A percentile compares a stretch with the other conserved stretches of the same genome.
These are phyloP conservation scores for Pestalotiopsis fici DNA, from an alignment of 2,329 filamentous ascomycete genomes.

Conservation along the genomic window DNA sequence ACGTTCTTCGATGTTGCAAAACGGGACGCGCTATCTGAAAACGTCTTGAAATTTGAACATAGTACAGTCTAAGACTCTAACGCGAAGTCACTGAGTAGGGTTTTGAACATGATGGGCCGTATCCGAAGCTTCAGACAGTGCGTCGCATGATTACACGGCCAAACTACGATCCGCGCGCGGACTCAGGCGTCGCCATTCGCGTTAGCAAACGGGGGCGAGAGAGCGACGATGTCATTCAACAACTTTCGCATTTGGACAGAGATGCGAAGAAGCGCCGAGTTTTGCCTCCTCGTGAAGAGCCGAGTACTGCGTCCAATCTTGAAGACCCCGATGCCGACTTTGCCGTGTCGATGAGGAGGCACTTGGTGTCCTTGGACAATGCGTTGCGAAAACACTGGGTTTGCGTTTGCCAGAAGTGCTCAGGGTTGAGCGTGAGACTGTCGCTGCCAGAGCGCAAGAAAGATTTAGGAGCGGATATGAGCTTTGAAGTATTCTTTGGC, in stretches of 20 bases:
- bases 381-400: slow-evolving; percentile 24
- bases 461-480: slow-evolving; percentile 4
- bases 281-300: slow-evolving; percentile 26
- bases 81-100: no score
- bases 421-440: slow-evolving; percentile 16
- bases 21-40: no score
- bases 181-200: slow-evolving; percentile 17
- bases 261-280: slow-evolving; percentile 26
- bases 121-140: not conserved
- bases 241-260: slow-evolving; percentile 18
- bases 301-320: slow-evolving; percentile 8
- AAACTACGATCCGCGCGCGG: slow-evolving; percentile 12
- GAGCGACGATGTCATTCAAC: slow-evolving; percentile 20
- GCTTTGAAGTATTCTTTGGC: slow-evolving; percentile 18
- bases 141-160: not conserved
- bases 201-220: slow-evolving; percentile 24
- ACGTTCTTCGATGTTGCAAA: not conserved
- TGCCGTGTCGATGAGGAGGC: slow-evolving; percentile 25
- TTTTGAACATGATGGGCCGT: not conserved
- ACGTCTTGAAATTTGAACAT: no score
- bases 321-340: slow-evolving; percentile 15
- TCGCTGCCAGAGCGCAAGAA: slow-evolving; percentile 13
- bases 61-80: no score
- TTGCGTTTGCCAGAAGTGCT: slow-evolving; percentile 18
- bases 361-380: slow-evolving; percentile 23